phyloP scores from a whole-genome alignment of 1,284 basidiomycete genomes.

The Inonotus hispidus region DNA sequence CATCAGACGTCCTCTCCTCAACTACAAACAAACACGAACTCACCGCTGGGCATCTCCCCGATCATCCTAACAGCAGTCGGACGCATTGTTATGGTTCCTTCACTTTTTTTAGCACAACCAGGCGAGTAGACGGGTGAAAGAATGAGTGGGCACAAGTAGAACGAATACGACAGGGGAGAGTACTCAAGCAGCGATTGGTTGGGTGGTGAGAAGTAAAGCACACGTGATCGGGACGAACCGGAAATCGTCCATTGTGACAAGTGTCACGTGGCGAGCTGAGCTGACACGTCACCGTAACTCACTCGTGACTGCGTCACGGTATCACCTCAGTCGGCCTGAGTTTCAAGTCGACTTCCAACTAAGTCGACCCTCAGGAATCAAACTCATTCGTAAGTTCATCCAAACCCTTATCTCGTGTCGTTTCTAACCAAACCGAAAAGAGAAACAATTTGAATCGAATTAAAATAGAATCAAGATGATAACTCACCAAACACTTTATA shows the following conservation, averaged over 20 bases:
- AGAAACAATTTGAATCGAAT: neutral
- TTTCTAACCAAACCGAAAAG: neutral
- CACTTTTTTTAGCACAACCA: neutral
- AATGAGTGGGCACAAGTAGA: neutral
- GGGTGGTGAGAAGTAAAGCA: neutral
- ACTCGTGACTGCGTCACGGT: neutral
- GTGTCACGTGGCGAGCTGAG: neutral
- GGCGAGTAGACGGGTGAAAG: neutral
- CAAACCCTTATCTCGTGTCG: neutral
- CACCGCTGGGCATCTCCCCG: constrained; percentile 78
- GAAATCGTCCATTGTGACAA: neutral
- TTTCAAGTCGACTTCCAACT: too few relatives aligned
- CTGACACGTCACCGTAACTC: neutral
- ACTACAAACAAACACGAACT: constrained; percentile 26
- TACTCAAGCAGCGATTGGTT: too few relatives aligned
- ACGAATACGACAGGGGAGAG: neutral
- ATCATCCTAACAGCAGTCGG: constrained; percentile 49
- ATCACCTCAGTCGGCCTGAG: too few relatives aligned
- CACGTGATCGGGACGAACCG: constrained; percentile 5
- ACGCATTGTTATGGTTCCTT: constrained; percentile 44
- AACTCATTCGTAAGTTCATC: neutral
- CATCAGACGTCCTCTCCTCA: neutral
- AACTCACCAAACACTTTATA: constrained; percentile 72
- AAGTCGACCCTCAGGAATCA: too few relatives aligned
- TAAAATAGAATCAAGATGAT: constrained; percentile 47